Percentiles rank a stretch among this genome's conserved stretches.
These are phyloP conservation scores for Solanum appendiculatum DNA, from an alignment of 257 asterid species.

Conservation along the genomic window DNA sequence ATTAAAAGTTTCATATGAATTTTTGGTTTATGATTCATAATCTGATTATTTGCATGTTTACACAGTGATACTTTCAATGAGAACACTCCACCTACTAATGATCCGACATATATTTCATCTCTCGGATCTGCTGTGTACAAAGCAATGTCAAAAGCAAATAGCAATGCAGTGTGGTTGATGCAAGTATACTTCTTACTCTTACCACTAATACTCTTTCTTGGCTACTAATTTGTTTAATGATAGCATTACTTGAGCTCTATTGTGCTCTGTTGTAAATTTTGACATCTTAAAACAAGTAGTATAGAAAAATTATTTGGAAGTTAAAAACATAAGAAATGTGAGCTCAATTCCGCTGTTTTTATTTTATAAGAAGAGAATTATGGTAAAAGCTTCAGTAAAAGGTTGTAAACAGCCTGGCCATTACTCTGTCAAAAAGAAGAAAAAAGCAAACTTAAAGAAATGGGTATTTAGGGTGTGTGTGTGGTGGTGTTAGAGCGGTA, in stretches of 20 bases:
- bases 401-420: not conserved
- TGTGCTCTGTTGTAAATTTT: not conserved
- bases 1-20: not conserved
- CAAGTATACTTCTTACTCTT: constrained; percentile 45
- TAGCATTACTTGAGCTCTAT: not conserved
- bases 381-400: not conserved
- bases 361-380: not conserved
- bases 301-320: not conserved
- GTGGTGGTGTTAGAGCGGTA: not conserved
- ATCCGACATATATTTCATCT: constrained; percentile 70
- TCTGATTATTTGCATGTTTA: not conserved
- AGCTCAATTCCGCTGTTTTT: not conserved
- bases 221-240: not conserved
- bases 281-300: not conserved
- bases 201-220: not conserved
- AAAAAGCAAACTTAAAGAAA: not conserved
- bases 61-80: constrained; percentile 94
- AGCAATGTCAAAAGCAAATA: constrained; percentile 80
- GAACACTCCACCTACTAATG: constrained; percentile 86
- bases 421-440: not conserved
- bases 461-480: not conserved
- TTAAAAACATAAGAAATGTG: not conserved
- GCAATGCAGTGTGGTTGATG: constrained; percentile 97
- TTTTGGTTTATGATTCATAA: not conserved
- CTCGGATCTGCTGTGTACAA: constrained; percentile 84